Base-by-base conservation (phyloP, 129 eudicot genomes). In the Ambrosia trifida region DNA sequence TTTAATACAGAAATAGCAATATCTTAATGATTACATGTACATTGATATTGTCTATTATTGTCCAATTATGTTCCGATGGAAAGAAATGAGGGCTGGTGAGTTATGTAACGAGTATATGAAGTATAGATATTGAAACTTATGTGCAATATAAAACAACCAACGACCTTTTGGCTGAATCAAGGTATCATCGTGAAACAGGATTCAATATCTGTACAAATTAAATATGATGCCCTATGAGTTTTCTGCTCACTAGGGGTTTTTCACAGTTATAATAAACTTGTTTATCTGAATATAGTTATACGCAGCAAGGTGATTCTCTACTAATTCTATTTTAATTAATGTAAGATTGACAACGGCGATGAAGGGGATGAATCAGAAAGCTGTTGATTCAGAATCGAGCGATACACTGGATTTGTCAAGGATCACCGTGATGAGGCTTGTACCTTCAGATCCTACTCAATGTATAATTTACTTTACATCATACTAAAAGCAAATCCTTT, bases 401-500 rank as follows among this genome's bases (percentile, higher is more conserved):
- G 91, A 74, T 57, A 43, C 76, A 20, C 45, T 83, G 28, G 89
- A 86, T 73, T 74, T 94, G 64, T 82, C 89, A 40, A 89, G 74
- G 74, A 54, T 89, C 76, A 80, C 91, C 1, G 98, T 89, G 75
- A 80, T 90, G 96, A 84, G 98, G 65, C 97, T 94, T 58, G 90
- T 89, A 69, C 96, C 92, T 5, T 84, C 90, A 11, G 98, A 94
- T 79, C 85, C 88, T 81, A 81, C 69, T 69, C 97, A 89, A 73
- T 84, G 98, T 94, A 87, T 63, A 19, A 40, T 51, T 24, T 13
- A 41, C 47, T 51, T 24, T 13, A 41, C 47, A 41, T 63, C 56
- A 44, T 33, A 35, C 68, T 76, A 61, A 4, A 41, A 8, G 8
- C 36, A 68, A 20, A 24, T 30, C 13, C 2, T 32, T 38, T 67